Evolutionary conservation across 805 yeast genomes (phyloP).

Genomic region (Huiozyma sinensis): DNA sequence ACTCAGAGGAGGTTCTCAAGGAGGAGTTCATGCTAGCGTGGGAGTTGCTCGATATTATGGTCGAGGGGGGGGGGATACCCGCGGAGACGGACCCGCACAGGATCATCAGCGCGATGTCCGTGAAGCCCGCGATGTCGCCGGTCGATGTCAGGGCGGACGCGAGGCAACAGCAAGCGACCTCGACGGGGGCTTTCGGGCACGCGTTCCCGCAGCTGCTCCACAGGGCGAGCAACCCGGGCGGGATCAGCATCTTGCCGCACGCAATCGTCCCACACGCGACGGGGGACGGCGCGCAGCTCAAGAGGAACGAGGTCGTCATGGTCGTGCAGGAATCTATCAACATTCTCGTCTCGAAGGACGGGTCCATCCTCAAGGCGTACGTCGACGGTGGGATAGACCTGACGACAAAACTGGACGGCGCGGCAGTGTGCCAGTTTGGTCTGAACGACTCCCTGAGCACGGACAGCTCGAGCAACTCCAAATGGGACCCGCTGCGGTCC

Average conservation of each 20-base stretch:
- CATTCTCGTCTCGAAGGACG: slow-evolving; percentile 54
- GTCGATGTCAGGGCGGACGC: not conserved
- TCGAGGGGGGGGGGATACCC: slow-evolving; percentile 28
- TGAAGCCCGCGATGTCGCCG: slow-evolving; percentile 8
- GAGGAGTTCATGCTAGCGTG: slow-evolving; percentile 60
- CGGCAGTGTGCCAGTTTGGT: slow-evolving; percentile 77
- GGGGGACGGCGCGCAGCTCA: slow-evolving; percentile 8
- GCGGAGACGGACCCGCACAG: slow-evolving; percentile 19
- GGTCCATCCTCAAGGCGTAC: slow-evolving; percentile 53
- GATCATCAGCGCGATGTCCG: slow-evolving; percentile 16
- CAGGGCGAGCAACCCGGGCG: not conserved
- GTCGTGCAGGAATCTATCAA: slow-evolving; percentile 69
- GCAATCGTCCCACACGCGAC: slow-evolving; percentile 19
- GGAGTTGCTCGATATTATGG: slow-evolving; percentile 65
- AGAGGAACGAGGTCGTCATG: slow-evolving; percentile 69
- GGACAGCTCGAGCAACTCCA: not conserved
- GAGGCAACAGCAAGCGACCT: not conserved
- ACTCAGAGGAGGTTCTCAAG: slow-evolving; percentile 40
- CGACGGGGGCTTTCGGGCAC: not conserved
- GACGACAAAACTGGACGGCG: slow-evolving; percentile 66
- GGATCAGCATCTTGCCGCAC: not conserved
- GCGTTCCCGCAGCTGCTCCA: not conserved
- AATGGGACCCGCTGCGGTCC: not conserved
- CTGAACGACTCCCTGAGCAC: slow-evolving; percentile 43
- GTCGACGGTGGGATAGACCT: slow-evolving; percentile 68